Conservation (phyloP, 2,329 filamentous ascomycete genomes). For the Cadophora sp. region DNA sequence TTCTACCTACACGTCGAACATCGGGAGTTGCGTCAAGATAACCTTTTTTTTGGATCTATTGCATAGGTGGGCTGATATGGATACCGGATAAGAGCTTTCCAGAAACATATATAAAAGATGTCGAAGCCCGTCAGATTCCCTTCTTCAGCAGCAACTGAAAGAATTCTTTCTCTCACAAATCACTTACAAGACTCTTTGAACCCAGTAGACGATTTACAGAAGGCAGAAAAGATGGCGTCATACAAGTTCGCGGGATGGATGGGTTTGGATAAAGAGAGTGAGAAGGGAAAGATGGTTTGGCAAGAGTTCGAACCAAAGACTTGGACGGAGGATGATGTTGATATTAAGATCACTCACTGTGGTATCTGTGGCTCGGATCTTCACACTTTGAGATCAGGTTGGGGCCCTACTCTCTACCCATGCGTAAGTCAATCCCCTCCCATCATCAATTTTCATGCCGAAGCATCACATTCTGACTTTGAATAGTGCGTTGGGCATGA, state of each 20-base stretch:
- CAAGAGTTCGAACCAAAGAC: conserved; percentile 53
- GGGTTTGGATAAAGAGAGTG: conserved; percentile 43
- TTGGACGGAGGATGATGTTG: conserved; percentile 58
- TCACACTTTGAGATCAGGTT: conserved; percentile 45
- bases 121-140: conserved; percentile 30
- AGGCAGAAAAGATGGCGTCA: conserved; percentile 39
- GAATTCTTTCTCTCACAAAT: conserved; percentile 36
- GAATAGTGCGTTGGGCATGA: conserved; percentile 55
- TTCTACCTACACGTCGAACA: conserved; percentile 5
- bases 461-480: neutral
- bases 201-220: conserved; percentile 30
- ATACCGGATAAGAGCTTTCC: conserved; percentile 12
- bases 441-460: neutral
- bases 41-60: conserved; percentile 21
- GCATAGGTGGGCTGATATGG: conserved; percentile 21
- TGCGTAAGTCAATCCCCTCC: conserved; percentile 29
- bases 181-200: conserved; percentile 38
- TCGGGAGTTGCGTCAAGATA: conserved; percentile 13
- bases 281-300: conserved; percentile 46
- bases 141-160: conserved; percentile 33
- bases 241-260: conserved; percentile 49
- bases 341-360: conserved; percentile 58
- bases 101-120: conserved; percentile 30
- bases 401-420: conserved; percentile 48
- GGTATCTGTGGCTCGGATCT: conserved; percentile 48